Base-by-base conservation (phyloP, 1,139 yeast genomes). In the Candida sanyaensis region DNA sequence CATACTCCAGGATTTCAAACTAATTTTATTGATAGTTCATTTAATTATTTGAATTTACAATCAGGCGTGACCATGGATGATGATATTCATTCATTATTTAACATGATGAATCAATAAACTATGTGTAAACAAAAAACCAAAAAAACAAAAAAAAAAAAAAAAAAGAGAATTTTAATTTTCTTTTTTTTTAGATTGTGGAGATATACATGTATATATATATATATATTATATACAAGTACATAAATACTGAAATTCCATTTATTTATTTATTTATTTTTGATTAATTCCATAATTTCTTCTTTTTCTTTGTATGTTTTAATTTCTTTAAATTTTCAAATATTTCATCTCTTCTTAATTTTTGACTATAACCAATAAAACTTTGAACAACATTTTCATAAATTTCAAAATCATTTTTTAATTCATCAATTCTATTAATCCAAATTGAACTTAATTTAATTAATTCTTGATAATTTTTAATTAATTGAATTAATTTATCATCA, bases 371-470 rank as follows among this genome's bases (percentile, higher is more conserved):
- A 33, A 85, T 84, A 53, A 84, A 68, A 54, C 83, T 83, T 61
- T 85, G 90, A 33, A 86, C 87, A 53, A 86, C 89, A 5, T 82
- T 73, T 58, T 86, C 91, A 58, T 83, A 84, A 11, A 86, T 81
- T 45, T 80, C 81, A 55, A 82, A 80, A 57, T 84, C 86, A 46
- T 73, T 74, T 50, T 69, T 68, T 11, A 76, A 69, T 30, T 68
- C 76, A 43, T 63, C 59, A 47, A 69, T 64, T 56, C 75, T 73
- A 49, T 73, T 63, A 36, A 69, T 72, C 87, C 86, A 84, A 29
- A 75, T 66, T 40, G 79, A 72, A 40, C 78, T 64, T 37, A 80
- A 59, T 41, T 55, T 60, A 9, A 75, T 59, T 13, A 78, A 62
- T 42, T 59, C 58, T 1, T 59, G 47, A 49, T 69, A 66, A 49